A percentile compares a stretch with the other conserved stretches of the same genome.
Evolutionary conservation across 2,329 filamentous ascomycete genomes (phyloP).

Genomic region (Beauveria caledonica): DNA sequence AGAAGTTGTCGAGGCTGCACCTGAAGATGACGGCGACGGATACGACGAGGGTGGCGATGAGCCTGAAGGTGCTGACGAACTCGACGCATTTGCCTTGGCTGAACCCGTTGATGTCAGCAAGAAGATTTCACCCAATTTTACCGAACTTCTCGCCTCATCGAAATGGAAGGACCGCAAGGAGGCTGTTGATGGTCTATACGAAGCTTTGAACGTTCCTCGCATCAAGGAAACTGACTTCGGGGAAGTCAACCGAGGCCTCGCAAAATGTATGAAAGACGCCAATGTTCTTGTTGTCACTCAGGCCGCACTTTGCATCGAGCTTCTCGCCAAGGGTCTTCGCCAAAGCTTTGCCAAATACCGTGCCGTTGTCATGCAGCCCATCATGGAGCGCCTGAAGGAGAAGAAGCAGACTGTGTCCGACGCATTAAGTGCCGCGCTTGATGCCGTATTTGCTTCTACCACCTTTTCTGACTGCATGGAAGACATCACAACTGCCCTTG

Average conservation of each 20-base stretch:
- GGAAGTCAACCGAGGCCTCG: constrained; percentile 74
- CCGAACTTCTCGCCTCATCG: constrained; percentile 74
- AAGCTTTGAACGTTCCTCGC: constrained; percentile 70
- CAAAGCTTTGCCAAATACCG: constrained; percentile 74
- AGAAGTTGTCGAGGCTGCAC: constrained; percentile 66
- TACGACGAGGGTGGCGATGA: constrained; percentile 50
- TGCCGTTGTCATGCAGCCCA: constrained; percentile 70
- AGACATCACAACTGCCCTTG: constrained; percentile 75
- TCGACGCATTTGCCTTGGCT: constrained; percentile 74
- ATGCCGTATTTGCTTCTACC: constrained; percentile 58
- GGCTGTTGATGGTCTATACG: constrained; percentile 72
- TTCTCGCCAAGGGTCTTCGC: constrained; percentile 77
- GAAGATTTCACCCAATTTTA: constrained; percentile 74
- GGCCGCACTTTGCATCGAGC: constrained; percentile 86
- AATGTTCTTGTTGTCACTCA: constrained; percentile 92
- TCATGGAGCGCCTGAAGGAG: constrained; percentile 94
- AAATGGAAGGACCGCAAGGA: constrained; percentile 99
- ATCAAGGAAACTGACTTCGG: constrained; percentile 88
- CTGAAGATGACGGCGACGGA: constrained; percentile 44
- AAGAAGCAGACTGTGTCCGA: constrained; percentile 89
- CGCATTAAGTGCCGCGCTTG: constrained; percentile 76
- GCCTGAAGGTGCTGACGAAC: constrained; percentile 52
- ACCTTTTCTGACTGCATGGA: constrained; percentile 80
- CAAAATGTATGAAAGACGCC: constrained; percentile 98
- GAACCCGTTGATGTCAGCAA: constrained; percentile 81